phyloP scores from a whole-genome alignment of 805 yeast genomes.

The Starmerella ratchasimensis region DNA sequence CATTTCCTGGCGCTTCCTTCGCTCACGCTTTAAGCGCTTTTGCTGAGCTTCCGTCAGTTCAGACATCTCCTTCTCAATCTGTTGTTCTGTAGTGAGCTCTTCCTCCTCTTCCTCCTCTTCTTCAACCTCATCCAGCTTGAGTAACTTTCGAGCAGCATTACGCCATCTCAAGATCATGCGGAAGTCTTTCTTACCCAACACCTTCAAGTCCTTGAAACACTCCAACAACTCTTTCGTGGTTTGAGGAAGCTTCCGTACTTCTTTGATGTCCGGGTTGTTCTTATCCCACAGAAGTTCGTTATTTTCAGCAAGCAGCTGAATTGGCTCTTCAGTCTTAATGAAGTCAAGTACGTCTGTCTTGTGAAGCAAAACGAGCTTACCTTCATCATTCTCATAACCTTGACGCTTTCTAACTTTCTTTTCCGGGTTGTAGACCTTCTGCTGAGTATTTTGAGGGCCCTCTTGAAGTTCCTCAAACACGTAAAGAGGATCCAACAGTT shows the following conservation, averaged over 20 bases:
- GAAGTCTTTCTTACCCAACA: constrained; percentile 88
- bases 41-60: constrained; percentile 59
- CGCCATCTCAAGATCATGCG: constrained; percentile 77
- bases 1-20: constrained; percentile 63
- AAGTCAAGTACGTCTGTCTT: constrained; percentile 66
- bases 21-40: constrained; percentile 60
- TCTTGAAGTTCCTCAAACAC: constrained; percentile 84
- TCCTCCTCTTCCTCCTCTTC: constrained; percentile 45
- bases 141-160: constrained; percentile 61
- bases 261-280: constrained; percentile 56
- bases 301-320: constrained; percentile 61
- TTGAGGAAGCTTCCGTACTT: constrained; percentile 54
- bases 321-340: constrained; percentile 69
- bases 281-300: constrained; percentile 51
- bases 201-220: constrained; percentile 83
- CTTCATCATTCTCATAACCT: constrained; percentile 77
- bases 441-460: constrained; percentile 50
- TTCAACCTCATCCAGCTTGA: constrained; percentile 51
- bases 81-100: constrained; percentile 59
- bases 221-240: constrained; percentile 68
- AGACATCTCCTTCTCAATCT: constrained; percentile 71
- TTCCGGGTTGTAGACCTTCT: constrained; percentile 90
- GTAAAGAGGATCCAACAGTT: constrained; percentile 77
- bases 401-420: constrained; percentile 78
- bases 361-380: constrained; percentile 62